Evolutionary conservation across 2,329 filamentous ascomycete genomes (phyloP).

Genomic region (Cyphellophora attinorum): DNA sequence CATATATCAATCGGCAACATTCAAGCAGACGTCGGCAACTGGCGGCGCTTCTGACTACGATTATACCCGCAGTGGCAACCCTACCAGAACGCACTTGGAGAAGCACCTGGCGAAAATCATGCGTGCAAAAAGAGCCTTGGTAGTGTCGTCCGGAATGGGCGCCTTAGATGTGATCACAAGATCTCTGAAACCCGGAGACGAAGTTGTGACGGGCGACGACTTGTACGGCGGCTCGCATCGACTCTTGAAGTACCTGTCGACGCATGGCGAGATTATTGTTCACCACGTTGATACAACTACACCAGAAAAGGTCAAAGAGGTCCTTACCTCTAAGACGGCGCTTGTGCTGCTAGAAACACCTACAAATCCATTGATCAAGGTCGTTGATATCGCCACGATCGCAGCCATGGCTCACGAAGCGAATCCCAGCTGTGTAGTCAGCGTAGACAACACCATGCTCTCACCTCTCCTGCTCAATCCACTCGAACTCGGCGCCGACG

Average conservation of each 20-base stretch:
- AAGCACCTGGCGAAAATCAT: slow-evolving; percentile 98
- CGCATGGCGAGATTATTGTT: slow-evolving; percentile 83
- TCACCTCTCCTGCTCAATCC: slow-evolving; percentile 91
- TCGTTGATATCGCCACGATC: slow-evolving; percentile 81
- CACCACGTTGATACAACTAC: slow-evolving; percentile 93
- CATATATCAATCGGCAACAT: slow-evolving; percentile 97
- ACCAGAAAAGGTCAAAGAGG: slow-evolving; percentile 57
- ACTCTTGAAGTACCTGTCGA: slow-evolving; percentile 80
- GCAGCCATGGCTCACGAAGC: slow-evolving; percentile 64
- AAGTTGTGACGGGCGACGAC: slow-evolving; percentile 95
- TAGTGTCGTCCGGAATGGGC: slow-evolving; percentile 95
- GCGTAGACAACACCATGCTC: slow-evolving; percentile 98
- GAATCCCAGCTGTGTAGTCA: slow-evolving; percentile 70
- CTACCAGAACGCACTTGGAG: slow-evolving; percentile 90
- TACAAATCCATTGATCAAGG: slow-evolving; percentile 96
- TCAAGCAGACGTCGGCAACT: slow-evolving; percentile 68
- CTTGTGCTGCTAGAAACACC: slow-evolving; percentile 96
- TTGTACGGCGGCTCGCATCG: slow-evolving; percentile 93
- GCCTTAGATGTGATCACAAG: slow-evolving; percentile 93
- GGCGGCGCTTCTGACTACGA: slow-evolving; percentile 85
- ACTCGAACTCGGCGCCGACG: slow-evolving; percentile 85
- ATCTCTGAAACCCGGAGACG: slow-evolving; percentile 80
- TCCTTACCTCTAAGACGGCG: slow-evolving; percentile 70
- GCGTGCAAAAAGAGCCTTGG: slow-evolving; percentile 82
- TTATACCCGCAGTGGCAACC: slow-evolving; percentile 96